A percentile compares a stretch with the other conserved stretches of the same genome.
Conservation (phyloP, 2,329 filamentous ascomycete species). For the Arachnopeziza araneosa region DNA sequence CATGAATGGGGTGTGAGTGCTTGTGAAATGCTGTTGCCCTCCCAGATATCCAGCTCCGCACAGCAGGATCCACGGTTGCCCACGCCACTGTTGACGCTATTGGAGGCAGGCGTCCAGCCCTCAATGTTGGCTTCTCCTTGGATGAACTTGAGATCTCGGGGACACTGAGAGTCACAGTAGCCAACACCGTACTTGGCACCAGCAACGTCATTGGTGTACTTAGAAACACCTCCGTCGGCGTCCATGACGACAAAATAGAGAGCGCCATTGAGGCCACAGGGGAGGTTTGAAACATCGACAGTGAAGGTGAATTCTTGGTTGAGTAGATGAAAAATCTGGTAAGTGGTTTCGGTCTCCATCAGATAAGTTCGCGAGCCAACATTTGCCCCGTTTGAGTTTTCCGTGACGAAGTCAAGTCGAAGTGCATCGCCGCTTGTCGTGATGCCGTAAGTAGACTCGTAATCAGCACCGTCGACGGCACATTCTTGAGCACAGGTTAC, state of each 20-base stretch:
- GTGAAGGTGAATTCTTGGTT: conserved; percentile 63
- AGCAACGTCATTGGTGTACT: conserved; percentile 46
- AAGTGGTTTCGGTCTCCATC: conserved; percentile 42
- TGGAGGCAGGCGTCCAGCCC: conserved; percentile 42
- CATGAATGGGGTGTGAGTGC: conserved; percentile 56
- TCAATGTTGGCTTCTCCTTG: conserved; percentile 50
- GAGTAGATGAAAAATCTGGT: conserved; percentile 53
- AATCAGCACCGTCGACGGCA: conserved; percentile 49
- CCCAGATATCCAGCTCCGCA: conserved; percentile 64
- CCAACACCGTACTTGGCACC: conserved; percentile 58
- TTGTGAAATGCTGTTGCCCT: conserved; percentile 53
- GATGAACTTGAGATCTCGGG: conserved; percentile 45
- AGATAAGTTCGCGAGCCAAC: conserved; percentile 40
- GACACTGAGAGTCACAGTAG: conserved; percentile 59
- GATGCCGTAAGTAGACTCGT: conserved; percentile 47
- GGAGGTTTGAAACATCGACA: conserved; percentile 62
- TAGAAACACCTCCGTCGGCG: conserved; percentile 51
- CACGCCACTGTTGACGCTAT: conserved; percentile 46
- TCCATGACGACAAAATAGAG: conserved; percentile 63
- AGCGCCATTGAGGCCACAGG: conserved; percentile 68
- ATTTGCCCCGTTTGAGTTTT: conserved; percentile 28
- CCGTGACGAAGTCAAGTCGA: conserved; percentile 52
- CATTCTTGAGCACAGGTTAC: conserved; percentile 43
- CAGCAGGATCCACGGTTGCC: conserved; percentile 57
- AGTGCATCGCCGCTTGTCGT: conserved; percentile 46